Evolutionary conservation across 495 filamentous ascomycete species (phyloP), one percentile per base, ranked within the genome.

Genomic region (Barbatosphaeria neglecta): DNA sequence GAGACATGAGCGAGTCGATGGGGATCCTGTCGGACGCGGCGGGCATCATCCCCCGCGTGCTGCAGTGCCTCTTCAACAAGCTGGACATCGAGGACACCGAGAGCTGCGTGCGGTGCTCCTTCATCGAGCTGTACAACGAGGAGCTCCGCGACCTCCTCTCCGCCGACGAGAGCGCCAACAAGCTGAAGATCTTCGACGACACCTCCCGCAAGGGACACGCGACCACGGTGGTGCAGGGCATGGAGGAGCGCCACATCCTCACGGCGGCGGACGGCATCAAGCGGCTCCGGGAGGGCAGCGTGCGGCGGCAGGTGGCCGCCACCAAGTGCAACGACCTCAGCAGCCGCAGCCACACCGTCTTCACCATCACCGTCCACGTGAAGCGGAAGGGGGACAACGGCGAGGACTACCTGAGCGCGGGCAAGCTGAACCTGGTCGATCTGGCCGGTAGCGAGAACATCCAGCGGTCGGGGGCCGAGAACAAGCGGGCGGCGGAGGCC

Each of bases 301-400:
- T 93, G 59, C 93, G 86, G 59, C 84, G 92, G 16, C 92, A 97
- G 61, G 93, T 97, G 31, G 93, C 92, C 1, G 89, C 92, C 6
- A 98, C 92, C 3, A 97, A 96, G 60, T 98, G 92, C 70, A 98
- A 98, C 59, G 93, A 98, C 56, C 75, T 96, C 18, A 95, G 88
- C 67, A 93, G 86, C 48, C 80, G 92, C 58, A 94, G 89, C 65
- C 92, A 98, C 53, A 97, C 92, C 0, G 82, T 98, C 4, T 98
- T 98, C 54, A 96, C 93, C 0, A 82, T 97, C 43, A 96, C 90
- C 0, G 86, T 86, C 0, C 82, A 85, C 53, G 82, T 86, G 43
- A 95, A 95, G 58, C 80, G 82, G 15, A 80, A 78, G 3, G 76
- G 78, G 0, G 88, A 94, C 13, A 82, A 83, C 44, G 70, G 66